Base-by-base conservation (phyloP, 345 rosid species). In the Eucalyptus virginea region DNA sequence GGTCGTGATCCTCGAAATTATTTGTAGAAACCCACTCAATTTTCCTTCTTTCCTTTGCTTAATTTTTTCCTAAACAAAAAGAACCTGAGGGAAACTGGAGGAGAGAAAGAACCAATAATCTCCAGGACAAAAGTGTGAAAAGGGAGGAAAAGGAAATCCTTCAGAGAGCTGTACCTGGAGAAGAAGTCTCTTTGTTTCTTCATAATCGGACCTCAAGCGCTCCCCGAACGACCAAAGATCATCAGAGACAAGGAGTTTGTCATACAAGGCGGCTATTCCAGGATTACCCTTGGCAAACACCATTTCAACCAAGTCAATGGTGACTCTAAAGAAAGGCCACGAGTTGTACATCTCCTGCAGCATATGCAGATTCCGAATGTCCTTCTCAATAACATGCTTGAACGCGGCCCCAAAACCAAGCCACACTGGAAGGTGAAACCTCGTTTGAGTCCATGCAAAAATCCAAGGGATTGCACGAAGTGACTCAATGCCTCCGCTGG, bases 391-490 rank as follows among this genome's bases (percentile, higher is more conserved):
- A 9, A 94, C 92, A 67, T 92, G 94, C 92, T 89, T 98, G 91
- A 98, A 96, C 30, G 99, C 99, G 34, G 94, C 97, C 89, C 99
- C 98, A 88, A 97, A 96, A 54, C 99, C 99, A 50, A 98, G 95
- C 99, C 99, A 98, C 44, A 96, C 99, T 1, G 99, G 99, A 88
- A 98, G 99, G 93, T 96, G 99, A 90, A 98, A 98, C 91, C 99
- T 95, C 37, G 99, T 98, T 89, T 98, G 99, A 1, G 99, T 97
- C 99, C 99, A 98, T 11, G 99, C 99, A 95, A 98, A 98, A 89
- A 98, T 96, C 99, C 99, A 98, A 40, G 99, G 99, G 91, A 98
- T 98, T 67, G 99, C 99, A 88, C 99, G 96, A 16, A 98, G 98
- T 86, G 99, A 95, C 92, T 96, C 99, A 8, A 98, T 98, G 60